phyloP scores from a whole-genome alignment of 106 monocot species.

The Acanthochlamys bracteata region DNA sequence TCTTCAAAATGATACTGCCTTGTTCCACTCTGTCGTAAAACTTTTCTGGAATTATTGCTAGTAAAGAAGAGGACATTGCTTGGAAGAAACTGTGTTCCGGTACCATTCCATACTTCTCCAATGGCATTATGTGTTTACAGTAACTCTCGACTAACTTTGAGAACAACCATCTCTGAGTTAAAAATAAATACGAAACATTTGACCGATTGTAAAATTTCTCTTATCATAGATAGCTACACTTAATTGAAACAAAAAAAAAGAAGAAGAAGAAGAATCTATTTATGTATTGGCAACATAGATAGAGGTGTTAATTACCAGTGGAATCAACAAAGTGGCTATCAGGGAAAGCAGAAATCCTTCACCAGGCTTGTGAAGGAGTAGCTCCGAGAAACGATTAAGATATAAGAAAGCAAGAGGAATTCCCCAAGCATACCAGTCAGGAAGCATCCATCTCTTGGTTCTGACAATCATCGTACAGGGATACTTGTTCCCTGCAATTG shows the following conservation, averaged over 20 bases:
- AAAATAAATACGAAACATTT: no score
- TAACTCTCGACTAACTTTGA: slow-evolving; percentile 55
- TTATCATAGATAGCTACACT: no score
- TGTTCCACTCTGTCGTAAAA: slow-evolving; percentile 64
- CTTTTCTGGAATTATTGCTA: slow-evolving; percentile 32
- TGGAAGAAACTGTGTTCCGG: slow-evolving; percentile 52
- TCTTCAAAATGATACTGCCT: slow-evolving; percentile 56
- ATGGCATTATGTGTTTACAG: slow-evolving; percentile 31
- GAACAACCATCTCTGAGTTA: slow-evolving; percentile 38
- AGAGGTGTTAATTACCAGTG: slow-evolving; percentile 30
- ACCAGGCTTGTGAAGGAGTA: slow-evolving; percentile 55
- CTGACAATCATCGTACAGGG: slow-evolving; percentile 58
- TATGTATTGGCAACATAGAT: no score
- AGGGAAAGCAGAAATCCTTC: slow-evolving; percentile 40
- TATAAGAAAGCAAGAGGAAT: slow-evolving; percentile 35
- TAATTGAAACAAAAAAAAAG: no score
- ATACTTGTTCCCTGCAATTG: slow-evolving; percentile 20
- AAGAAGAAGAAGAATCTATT: not conserved
- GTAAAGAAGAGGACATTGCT: slow-evolving; percentile 18
- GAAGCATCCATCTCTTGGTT: slow-evolving; percentile 37
- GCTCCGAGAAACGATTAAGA: slow-evolving; percentile 49
- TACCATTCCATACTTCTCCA: slow-evolving; percentile 65
- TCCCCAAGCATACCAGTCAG: slow-evolving; percentile 27
- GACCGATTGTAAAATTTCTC: no score
- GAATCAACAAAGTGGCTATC: slow-evolving; percentile 43